Percentiles rank a stretch among this genome's conserved stretches.
Conservation (phyloP, 305 asterid genomes). For the Solanum hybrid region DNA sequence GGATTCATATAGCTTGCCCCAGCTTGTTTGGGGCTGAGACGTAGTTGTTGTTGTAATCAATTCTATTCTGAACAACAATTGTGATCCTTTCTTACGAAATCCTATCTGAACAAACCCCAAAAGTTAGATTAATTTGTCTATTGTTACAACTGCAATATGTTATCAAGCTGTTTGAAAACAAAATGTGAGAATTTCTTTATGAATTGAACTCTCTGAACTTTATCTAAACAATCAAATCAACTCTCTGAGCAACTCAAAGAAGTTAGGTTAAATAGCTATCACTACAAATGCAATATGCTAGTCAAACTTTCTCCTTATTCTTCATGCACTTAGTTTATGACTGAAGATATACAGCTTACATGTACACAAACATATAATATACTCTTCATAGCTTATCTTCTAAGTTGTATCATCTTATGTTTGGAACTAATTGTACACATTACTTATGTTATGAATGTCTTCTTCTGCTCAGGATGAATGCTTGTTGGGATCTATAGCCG, state of each 20-base stretch:
- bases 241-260: not conserved
- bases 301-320: not conserved
- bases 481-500: slow-evolving; percentile 64
- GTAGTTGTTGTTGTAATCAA: not conserved
- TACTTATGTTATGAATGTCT: slow-evolving; percentile 7
- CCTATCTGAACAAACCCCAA: not conserved
- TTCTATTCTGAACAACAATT: not conserved
- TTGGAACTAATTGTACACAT: not conserved
- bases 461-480: slow-evolving; percentile 46
- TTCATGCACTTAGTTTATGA: not conserved
- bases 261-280: not conserved
- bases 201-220: not conserved
- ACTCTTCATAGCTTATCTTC: not conserved
- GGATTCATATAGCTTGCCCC: not conserved
- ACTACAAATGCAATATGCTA: not conserved
- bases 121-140: not conserved
- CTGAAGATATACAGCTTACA: not conserved
- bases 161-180: not conserved
- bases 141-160: not conserved
- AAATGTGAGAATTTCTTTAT: not conserved
- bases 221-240: not conserved
- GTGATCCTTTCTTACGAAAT: not conserved
- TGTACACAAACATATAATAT: not conserved
- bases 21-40: not conserved
- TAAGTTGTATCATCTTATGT: not conserved